phyloP scores from a whole-genome alignment of 2,329 filamentous ascomycete genomes.

The Venturia asperata region DNA sequence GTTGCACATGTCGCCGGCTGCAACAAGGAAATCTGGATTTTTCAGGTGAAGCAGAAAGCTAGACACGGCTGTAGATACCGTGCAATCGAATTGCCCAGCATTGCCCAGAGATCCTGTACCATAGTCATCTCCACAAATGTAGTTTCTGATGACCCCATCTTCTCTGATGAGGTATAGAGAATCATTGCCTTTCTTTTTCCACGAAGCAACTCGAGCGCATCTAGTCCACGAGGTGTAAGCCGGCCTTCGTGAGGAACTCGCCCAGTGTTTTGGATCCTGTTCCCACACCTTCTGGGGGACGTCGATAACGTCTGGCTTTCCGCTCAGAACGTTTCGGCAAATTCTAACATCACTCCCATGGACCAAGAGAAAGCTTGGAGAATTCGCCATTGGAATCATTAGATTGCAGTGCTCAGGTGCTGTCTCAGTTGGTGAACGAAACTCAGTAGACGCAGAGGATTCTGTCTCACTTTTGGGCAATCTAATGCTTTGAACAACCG shows the following conservation, averaged over 20 bases:
- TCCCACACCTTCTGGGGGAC: conserved; percentile 6
- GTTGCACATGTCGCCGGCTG: conserved; percentile 69
- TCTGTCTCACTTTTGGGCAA: conserved; percentile 13
- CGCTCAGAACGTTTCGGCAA: conserved; percentile 37
- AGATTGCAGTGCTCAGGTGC: conserved; percentile 16
- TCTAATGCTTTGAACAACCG: conserved; percentile 9
- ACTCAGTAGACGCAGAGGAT: conserved; percentile 9
- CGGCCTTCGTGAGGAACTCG: conserved; percentile 38
- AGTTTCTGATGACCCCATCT: conserved; percentile 69
- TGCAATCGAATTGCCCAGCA: conserved; percentile 61
- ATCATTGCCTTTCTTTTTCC: conserved; percentile 59
- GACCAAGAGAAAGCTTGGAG: conserved; percentile 16
- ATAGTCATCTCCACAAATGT: conserved; percentile 35
- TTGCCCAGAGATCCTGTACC: conserved; percentile 23
- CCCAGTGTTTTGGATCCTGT: conserved; percentile 35
- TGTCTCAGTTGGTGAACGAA: conserved; percentile 13
- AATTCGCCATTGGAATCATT: conserved; percentile 17
- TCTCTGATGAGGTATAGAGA: conserved; percentile 81
- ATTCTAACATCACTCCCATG: conserved; percentile 30
- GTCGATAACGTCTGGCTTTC: conserved; percentile 26
- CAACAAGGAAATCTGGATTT: conserved; percentile 69
- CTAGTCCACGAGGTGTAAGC: conserved; percentile 82
- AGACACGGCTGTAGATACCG: conserved; percentile 75
- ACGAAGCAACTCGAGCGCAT: conserved; percentile 54
- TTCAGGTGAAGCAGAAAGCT: conserved; percentile 55